A percentile compares a stretch with the other conserved stretches of the same genome.
phyloP scores from a whole-genome alignment of 106 monocot genomes.

The Acorus calamus region DNA sequence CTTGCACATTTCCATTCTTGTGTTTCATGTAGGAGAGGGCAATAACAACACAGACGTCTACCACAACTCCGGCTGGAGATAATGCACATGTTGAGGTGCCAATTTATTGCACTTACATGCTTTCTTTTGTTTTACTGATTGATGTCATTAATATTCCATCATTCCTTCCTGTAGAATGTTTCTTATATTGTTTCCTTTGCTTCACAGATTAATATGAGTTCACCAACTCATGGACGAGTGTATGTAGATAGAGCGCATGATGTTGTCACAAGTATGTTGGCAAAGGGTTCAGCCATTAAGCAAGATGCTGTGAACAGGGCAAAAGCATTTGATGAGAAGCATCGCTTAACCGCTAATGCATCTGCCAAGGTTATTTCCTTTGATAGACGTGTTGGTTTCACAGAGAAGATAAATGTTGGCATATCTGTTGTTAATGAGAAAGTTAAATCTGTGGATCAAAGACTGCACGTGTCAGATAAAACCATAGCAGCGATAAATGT shows the following conservation, averaged over 20 bases:
- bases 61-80: constrained; percentile 13
- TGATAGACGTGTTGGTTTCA: constrained; percentile 70
- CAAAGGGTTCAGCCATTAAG: constrained; percentile 70
- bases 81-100: constrained; percentile 32
- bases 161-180: not conserved
- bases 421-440: constrained; percentile 89
- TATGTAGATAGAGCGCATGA: constrained; percentile 81
- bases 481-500: constrained; percentile 69
- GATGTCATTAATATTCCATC: not conserved
- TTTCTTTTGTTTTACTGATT: not conserved
- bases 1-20: not conserved
- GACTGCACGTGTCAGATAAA: constrained; percentile 77
- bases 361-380: constrained; percentile 83
- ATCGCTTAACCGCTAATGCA: constrained; percentile 61
- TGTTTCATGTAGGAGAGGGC: constrained; percentile 39
- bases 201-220: constrained; percentile 33
- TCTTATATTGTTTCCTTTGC: not conserved
- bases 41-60: constrained; percentile 9
- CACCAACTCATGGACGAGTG: constrained; percentile 24
- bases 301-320: constrained; percentile 93
- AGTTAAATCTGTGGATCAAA: constrained; percentile 91
- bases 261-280: constrained; percentile 54
- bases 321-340: constrained; percentile 90
- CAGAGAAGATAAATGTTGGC: constrained; percentile 81
- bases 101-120: constrained; percentile 15